Conservation (phyloP, 805 yeast genomes). For the Saccharomycopsis babjevae region DNA sequence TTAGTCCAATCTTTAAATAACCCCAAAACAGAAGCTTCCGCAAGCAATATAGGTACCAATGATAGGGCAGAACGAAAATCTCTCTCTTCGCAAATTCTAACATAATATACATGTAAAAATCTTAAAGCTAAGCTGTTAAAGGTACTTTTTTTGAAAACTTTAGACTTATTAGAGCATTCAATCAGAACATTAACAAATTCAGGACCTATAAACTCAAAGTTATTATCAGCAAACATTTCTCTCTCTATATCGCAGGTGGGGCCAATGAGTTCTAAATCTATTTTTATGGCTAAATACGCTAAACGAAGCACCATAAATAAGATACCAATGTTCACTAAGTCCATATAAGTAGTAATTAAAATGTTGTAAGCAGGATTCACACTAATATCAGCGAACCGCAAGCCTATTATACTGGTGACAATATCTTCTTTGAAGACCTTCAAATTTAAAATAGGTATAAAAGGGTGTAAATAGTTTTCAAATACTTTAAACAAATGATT, state of each 20-base stretch:
- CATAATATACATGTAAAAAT: constrained; percentile 5
- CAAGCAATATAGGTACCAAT: neutral
- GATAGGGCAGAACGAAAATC: neutral
- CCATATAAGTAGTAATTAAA: constrained; percentile 4
- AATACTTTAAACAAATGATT: constrained; percentile 5
- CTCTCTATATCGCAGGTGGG: constrained; percentile 2
- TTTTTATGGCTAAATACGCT: constrained; percentile 9
- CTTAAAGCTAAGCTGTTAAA: constrained; percentile 3
- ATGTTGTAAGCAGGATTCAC: neutral
- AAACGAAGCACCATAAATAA: constrained; percentile 11
- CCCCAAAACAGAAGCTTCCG: constrained; percentile 3
- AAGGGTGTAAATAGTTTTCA: constrained; percentile 15
- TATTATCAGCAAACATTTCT: neutral
- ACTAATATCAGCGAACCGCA: constrained; percentile 1
- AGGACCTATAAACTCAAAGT: constrained; percentile 2
- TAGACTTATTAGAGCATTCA: constrained; percentile 10
- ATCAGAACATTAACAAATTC: constrained; percentile 9
- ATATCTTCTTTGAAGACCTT: constrained; percentile 5
- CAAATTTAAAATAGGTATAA: constrained; percentile 10
- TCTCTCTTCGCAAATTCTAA: constrained; percentile 7
- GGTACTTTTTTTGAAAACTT: constrained; percentile 7
- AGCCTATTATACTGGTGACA: constrained; percentile 7
- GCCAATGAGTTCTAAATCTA: constrained; percentile 4
- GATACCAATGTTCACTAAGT: constrained; percentile 3
- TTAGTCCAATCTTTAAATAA: constrained; percentile 10